phyloP scores from a whole-genome alignment of 306 rosid genomes.

The Acacia confusa region DNA sequence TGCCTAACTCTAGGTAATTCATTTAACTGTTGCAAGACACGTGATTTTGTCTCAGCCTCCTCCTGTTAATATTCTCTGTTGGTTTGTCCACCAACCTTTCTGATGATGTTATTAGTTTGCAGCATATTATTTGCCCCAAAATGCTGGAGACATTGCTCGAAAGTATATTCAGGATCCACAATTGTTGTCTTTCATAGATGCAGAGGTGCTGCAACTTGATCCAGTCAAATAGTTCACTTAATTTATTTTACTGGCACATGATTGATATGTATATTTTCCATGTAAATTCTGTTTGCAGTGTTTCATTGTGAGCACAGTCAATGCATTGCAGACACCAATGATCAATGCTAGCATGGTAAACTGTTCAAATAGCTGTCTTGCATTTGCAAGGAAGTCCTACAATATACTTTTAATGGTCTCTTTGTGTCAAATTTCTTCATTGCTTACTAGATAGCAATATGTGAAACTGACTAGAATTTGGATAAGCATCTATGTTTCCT shows the following conservation, averaged over 20 bases:
- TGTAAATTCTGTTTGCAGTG: constrained; percentile 56
- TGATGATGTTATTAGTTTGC: constrained; percentile 38
- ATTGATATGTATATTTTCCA: constrained; percentile 16
- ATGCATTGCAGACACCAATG: constrained; percentile 95
- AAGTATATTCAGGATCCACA: constrained; percentile 78
- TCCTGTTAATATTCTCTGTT: constrained; percentile 22
- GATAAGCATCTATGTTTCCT: not conserved
- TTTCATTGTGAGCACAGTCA: constrained; percentile 95
- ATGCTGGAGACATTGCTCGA: constrained; percentile 91
- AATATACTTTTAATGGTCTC: constrained; percentile 1
- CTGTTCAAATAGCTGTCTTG: constrained; percentile 22
- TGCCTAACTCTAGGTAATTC: constrained; percentile 89
- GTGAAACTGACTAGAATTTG: constrained; percentile 10
- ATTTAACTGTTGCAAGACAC: not conserved
- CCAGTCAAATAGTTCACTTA: constrained; percentile 28
- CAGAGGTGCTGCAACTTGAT: constrained; percentile 65
- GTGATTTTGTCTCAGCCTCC: not conserved
- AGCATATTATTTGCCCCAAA: constrained; percentile 95
- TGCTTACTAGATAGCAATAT: not conserved
- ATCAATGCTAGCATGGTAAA: constrained; percentile 96
- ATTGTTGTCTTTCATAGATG: constrained; percentile 89
- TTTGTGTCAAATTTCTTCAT: constrained; percentile 22
- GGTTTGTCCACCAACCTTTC: constrained; percentile 21
- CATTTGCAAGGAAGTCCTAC: constrained; percentile 15
- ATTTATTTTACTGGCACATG: constrained; percentile 8